These are phyloP conservation scores for Leptoxyphium fumago DNA, from an alignment of 2,329 filamentous ascomycete species.

Conservation along the genomic window DNA sequence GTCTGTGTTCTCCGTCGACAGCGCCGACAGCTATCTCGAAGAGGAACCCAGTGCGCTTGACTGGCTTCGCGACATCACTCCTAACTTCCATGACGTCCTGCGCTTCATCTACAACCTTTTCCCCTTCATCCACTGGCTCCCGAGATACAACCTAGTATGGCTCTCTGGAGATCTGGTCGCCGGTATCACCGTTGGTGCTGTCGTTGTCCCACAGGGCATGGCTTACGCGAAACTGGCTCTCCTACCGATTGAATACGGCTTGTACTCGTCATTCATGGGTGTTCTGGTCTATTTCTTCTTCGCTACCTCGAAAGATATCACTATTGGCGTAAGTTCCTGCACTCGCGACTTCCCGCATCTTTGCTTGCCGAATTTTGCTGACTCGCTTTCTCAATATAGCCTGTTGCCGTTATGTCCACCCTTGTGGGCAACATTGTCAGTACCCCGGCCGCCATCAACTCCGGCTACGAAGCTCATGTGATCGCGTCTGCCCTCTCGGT, in stretches of 20 bases:
- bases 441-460: conserved; percentile 33
- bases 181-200: conserved; percentile 62
- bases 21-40: conserved; percentile 68
- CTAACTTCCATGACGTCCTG: conserved; percentile 38
- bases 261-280: conserved; percentile 94
- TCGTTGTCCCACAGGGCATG: conserved; percentile 94
- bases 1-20: conserved; percentile 60
- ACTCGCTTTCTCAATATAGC: conserved; percentile 33
- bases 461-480: conserved; percentile 20
- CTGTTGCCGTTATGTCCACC: conserved; percentile 89
- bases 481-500: conserved; percentile 69
- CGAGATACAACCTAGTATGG: conserved; percentile 81
- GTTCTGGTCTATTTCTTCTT: conserved; percentile 95
- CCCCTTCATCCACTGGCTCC: conserved; percentile 81
- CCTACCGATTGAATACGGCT: conserved; percentile 66
- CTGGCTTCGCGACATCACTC: conserved; percentile 52
- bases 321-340: conserved; percentile 58
- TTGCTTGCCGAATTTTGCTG: conserved; percentile 1
- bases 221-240: conserved; percentile 77
- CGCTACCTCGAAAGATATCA: conserved; percentile 96
- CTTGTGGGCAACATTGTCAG: conserved; percentile 70
- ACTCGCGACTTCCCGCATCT: not conserved
- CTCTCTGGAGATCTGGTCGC: conserved; percentile 77
- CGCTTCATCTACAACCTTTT: conserved; percentile 61
- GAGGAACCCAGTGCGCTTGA: conserved; percentile 61